A percentile compares a stretch with the other conserved stretches of the same genome.
phyloP scores from a whole-genome alignment of 2,329 filamentous ascomycete species.

The Pseudopithomyces chartarum region DNA sequence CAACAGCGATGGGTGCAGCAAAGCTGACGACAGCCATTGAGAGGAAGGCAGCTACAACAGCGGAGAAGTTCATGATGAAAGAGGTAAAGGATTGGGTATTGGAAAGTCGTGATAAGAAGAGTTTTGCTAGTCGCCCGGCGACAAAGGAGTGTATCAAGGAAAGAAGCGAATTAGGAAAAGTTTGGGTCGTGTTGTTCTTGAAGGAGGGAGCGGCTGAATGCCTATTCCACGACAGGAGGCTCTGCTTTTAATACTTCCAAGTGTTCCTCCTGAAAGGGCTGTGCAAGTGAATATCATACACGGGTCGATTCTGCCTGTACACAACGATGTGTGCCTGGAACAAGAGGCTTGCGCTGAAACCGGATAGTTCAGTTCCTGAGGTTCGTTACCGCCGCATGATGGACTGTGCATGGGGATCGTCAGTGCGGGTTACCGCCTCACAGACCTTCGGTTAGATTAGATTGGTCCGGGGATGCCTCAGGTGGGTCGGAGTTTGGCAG shows the following conservation, averaged over 20 bases:
- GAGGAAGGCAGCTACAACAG: conserved; percentile 37
- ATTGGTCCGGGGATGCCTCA: conserved; percentile 26
- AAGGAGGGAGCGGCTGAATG: conserved; percentile 19
- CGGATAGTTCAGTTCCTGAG: conserved; percentile 36
- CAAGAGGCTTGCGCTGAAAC: conserved; percentile 36
- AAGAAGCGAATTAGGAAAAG: conserved; percentile 15
- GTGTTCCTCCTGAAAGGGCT: conserved; percentile 10
- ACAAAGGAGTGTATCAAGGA: conserved; percentile 35
- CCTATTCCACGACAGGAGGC: conserved; percentile 14
- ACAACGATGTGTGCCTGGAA: conserved; percentile 18
- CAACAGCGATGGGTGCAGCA: conserved; percentile 31
- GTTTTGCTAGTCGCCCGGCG: conserved; percentile 38
- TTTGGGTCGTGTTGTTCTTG: conserved; percentile 10
- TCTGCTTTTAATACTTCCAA: conserved; percentile 31
- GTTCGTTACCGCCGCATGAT: conserved; percentile 25
- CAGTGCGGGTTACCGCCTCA: conserved; percentile 19
- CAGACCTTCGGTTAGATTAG: conserved; percentile 15
- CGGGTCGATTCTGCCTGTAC: background rate
- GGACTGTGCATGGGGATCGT: conserved; percentile 14
- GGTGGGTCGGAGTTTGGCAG: conserved; percentile 13
- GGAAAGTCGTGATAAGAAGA: conserved; percentile 8
- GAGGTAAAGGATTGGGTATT: conserved; percentile 6
- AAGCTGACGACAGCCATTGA: conserved; percentile 42
- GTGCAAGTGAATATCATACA: conserved; percentile 6
- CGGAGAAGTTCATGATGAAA: conserved; percentile 42